Evolutionary conservation across 768 basidiomycete genomes (phyloP).

Genomic region (Lyophyllum semitale): DNA sequence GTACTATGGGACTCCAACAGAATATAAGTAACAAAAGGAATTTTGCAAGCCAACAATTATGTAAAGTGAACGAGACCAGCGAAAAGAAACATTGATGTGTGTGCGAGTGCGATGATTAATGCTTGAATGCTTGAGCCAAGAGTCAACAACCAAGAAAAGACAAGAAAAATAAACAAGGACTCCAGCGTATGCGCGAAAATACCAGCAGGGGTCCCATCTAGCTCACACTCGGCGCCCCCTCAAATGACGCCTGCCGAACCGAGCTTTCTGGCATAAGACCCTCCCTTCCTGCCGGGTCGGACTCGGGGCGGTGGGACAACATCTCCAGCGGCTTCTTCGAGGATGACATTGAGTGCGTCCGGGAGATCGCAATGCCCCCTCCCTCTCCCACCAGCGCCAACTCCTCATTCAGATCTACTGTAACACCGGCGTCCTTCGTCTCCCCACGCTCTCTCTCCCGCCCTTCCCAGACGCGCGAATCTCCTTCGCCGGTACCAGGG

Average conservation of each 20-base stretch:
- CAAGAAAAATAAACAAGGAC: neutral
- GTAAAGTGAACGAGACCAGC: neutral
- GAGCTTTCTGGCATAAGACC: neutral
- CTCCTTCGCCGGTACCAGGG: neutral
- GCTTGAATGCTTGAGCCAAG: neutral
- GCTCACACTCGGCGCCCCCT: neutral
- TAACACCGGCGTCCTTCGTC: neutral
- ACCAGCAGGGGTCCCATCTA: neutral
- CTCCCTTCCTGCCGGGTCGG: neutral
- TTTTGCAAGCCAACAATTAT: neutral
- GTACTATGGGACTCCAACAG: neutral
- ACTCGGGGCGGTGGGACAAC: neutral
- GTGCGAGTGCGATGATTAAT: neutral
- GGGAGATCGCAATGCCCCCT: slow-evolving; percentile 6
- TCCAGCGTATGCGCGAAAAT: neutral
- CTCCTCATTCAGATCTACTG: neutral
- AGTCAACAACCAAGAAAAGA: neutral
- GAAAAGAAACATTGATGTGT: neutral
- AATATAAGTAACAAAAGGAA: neutral
- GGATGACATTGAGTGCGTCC: slow-evolving; percentile 21
- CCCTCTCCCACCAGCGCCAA: neutral
- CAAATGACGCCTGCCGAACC: neutral
- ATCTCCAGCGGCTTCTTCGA: slow-evolving; percentile 11
- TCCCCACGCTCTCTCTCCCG: neutral
- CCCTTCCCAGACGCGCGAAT: slow-evolving; percentile 12